Evolutionary conservation across 2,329 filamentous ascomycete species (phyloP).

Genomic region (Chalara sp.): DNA sequence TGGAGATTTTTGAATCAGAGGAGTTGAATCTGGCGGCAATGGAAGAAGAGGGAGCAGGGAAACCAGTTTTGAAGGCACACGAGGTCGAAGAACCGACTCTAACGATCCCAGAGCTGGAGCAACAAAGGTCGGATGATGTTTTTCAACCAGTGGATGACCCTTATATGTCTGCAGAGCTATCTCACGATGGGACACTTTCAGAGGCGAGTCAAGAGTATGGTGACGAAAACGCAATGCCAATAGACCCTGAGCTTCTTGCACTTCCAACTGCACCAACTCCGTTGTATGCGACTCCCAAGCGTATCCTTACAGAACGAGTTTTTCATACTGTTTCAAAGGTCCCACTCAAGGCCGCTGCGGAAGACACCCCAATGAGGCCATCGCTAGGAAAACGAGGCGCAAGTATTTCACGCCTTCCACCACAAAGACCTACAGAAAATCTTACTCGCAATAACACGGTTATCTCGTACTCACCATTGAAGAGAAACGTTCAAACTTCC

Average conservation of each 20-base stretch:
- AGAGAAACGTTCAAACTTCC: constrained; percentile 23
- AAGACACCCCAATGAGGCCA: constrained; percentile 33
- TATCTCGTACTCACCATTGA: constrained; percentile 47
- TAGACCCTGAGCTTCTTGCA: constrained; percentile 41
- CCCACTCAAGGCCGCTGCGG: constrained; percentile 60
- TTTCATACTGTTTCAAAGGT: constrained; percentile 73
- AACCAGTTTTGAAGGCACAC: neutral
- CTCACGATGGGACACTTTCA: constrained; percentile 44
- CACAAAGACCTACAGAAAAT: constrained; percentile 33
- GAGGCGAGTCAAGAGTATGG: constrained; percentile 60
- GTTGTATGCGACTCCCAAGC: constrained; percentile 20
- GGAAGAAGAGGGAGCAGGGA: neutral
- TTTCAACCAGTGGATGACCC: neutral
- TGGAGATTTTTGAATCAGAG: neutral
- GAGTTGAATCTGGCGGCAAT: neutral
- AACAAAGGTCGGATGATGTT: neutral
- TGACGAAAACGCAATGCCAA: constrained; percentile 56
- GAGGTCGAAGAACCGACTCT: constrained; percentile 4
- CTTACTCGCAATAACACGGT: constrained; percentile 43
- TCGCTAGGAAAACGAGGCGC: constrained; percentile 33
- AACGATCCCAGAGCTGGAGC: neutral
- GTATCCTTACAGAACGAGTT: constrained; percentile 29
- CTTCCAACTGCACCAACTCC: constrained; percentile 5
- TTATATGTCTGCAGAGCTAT: neutral
- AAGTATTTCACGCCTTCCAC: constrained; percentile 36